phyloP scores from a whole-genome alignment of 2,329 filamentous ascomycete genomes.

The Cadophora luteo-olivacea region DNA sequence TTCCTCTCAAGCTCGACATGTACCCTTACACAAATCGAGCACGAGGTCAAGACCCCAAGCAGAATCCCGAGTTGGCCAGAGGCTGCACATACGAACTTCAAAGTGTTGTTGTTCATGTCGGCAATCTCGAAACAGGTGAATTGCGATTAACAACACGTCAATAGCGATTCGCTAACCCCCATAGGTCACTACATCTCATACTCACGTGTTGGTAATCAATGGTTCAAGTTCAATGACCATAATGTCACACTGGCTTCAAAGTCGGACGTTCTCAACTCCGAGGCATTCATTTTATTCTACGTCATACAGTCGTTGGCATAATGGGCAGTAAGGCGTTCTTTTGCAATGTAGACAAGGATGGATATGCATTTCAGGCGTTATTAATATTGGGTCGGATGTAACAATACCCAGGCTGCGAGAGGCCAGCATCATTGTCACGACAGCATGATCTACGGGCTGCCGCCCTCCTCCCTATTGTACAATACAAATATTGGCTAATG shows the following conservation, averaged over 20 bases:
- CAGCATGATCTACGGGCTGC: conserved; percentile 19
- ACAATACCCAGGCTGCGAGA: conserved; percentile 23
- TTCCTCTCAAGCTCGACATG: conserved; percentile 88
- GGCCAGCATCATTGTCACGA: conserved; percentile 16
- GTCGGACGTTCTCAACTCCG: conserved; percentile 82
- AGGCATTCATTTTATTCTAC: conserved; percentile 93
- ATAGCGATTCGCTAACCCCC: conserved; percentile 26
- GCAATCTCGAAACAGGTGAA: conserved; percentile 81
- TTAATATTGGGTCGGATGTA: conserved; percentile 14
- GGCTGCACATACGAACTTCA: conserved; percentile 85
- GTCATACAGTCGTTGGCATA: conserved; percentile 67
- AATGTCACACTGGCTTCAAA: conserved; percentile 85
- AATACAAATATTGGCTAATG: conserved; percentile 7
- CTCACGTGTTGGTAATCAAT: conserved; percentile 81
- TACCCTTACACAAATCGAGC: conserved; percentile 82
- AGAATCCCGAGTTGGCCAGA: conserved; percentile 61
- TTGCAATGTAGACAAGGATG: conserved; percentile 17
- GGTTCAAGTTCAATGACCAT: conserved; percentile 96
- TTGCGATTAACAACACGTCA: background rate
- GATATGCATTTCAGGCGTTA: conserved; percentile 24
- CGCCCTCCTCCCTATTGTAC: conserved; percentile 10
- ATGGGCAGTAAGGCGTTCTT: conserved; percentile 23
- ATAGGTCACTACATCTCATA: conserved; percentile 86
- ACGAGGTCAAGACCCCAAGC: conserved; percentile 55
- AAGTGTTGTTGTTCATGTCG: conserved; percentile 91